Evolutionary conservation across 2,329 filamentous ascomycete genomes (phyloP).

Genomic region (Epichloe elymi): DNA sequence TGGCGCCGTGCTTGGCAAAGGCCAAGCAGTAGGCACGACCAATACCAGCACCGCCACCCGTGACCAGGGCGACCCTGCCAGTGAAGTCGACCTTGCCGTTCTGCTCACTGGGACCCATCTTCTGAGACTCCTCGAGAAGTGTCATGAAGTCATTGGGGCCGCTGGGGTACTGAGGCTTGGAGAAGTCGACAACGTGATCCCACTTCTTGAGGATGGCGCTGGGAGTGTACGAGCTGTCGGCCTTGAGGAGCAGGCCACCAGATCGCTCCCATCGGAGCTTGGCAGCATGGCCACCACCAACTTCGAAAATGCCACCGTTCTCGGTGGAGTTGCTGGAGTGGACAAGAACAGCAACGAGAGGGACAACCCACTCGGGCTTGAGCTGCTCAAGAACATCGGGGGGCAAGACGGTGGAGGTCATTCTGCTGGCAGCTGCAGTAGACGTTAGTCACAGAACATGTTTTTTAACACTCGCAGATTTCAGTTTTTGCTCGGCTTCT

Average conservation of each 20-base stretch:
- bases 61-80: constrained; percentile 75
- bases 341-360: constrained; percentile 75
- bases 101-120: constrained; percentile 58
- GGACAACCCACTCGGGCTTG: constrained; percentile 90
- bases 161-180: constrained; percentile 61
- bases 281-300: constrained; percentile 80
- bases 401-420: constrained; percentile 93
- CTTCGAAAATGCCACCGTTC: constrained; percentile 84
- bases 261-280: constrained; percentile 95
- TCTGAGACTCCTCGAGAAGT: constrained; percentile 71
- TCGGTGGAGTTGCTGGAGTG: constrained; percentile 75
- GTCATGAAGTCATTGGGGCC: constrained; percentile 81
- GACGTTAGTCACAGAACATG: not conserved
- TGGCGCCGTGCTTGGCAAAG: constrained; percentile 72
- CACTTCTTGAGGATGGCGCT: constrained; percentile 81
- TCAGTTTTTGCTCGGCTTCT: too few species aligned
- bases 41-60: constrained; percentile 79
- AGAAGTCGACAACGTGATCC: constrained; percentile 79
- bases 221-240: constrained; percentile 77
- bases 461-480: too few species aligned
- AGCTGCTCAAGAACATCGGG: constrained; percentile 79
- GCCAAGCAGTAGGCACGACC: constrained; percentile 82
- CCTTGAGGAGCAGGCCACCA: constrained; percentile 76
- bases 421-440: constrained; percentile 64
- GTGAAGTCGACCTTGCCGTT: constrained; percentile 69